Conservation (phyloP, 148 eudicot genomes). For the Pouteria glomerata region DNA sequence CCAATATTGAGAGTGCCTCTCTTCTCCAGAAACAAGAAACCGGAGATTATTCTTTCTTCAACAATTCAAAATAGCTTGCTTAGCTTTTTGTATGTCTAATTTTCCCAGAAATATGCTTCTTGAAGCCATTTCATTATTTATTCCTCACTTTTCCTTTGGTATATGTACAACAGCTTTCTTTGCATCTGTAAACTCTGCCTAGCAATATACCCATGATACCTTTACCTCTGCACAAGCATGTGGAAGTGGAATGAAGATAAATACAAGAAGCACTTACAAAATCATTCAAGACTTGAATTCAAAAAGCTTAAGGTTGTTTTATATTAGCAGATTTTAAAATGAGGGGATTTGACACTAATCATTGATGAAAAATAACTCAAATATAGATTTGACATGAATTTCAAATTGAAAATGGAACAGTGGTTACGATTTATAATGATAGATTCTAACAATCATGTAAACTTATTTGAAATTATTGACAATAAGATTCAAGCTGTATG, state of each 20-base stretch:
- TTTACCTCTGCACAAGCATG: slow-evolving; percentile 41
- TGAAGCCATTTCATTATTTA: slow-evolving; percentile 10
- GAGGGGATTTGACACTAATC: no score
- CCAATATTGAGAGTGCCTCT: slow-evolving; percentile 36
- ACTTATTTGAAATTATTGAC: no score
- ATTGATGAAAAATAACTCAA: no score
- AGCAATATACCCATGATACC: slow-evolving; percentile 47
- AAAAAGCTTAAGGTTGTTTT: no score
- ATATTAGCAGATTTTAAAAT: no score
- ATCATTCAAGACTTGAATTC: background rate
- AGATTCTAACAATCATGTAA: no score
- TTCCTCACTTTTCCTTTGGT: slow-evolving; percentile 15
- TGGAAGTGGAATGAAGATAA: background rate
- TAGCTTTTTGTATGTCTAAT: slow-evolving; percentile 34
- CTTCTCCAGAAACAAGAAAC: slow-evolving; percentile 41
- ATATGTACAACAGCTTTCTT: slow-evolving; percentile 39
- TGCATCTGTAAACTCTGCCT: slow-evolving; percentile 43
- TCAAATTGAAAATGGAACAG: no score
- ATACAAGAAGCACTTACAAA: background rate
- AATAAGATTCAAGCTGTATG: no score
- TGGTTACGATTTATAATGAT: no score
- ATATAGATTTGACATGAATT: no score
- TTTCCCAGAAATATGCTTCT: slow-evolving; percentile 22
- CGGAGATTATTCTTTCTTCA: slow-evolving; percentile 37
- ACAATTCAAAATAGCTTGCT: slow-evolving; percentile 49